Evolutionary conservation across 371 early-diverging fungal genomes (phyloP).

Genomic region (Mucor racemosus): DNA sequence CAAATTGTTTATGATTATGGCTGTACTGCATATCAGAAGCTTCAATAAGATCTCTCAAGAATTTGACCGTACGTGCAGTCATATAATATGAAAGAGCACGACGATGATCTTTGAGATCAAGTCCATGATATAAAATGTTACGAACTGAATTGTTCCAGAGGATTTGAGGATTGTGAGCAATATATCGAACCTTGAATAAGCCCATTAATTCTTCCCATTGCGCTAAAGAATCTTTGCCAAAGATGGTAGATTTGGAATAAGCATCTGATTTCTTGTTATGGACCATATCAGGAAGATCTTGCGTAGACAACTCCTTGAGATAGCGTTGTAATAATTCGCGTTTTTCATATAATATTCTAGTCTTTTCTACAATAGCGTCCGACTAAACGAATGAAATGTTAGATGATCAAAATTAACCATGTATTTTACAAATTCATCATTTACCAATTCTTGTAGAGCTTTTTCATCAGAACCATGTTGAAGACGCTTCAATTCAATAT

Average conservation of each 20-base stretch:
- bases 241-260: constrained; percentile 7
- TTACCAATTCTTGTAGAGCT: constrained; percentile 25
- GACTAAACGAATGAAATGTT: not conserved
- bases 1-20: constrained; percentile 21
- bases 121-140: constrained; percentile 26
- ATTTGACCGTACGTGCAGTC: constrained; percentile 33
- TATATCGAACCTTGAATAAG: constrained; percentile 27
- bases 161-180: constrained; percentile 39
- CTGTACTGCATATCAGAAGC: constrained; percentile 25
- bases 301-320: constrained; percentile 15
- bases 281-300: constrained; percentile 13
- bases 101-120: constrained; percentile 21
- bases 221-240: constrained; percentile 5
- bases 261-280: not conserved
- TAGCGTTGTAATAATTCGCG: constrained; percentile 21
- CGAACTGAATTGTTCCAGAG: constrained; percentile 41
- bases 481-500: constrained; percentile 32
- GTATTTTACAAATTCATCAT: not conserved
- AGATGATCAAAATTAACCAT: not conserved
- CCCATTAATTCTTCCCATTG: constrained; percentile 35
- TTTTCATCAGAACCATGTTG: constrained; percentile 20
- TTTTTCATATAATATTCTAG: constrained; percentile 17
- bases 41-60: constrained; percentile 37
- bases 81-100: constrained; percentile 30
- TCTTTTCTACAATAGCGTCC: constrained; percentile 6